Base-by-base conservation (phyloP, 768 basidiomycete species). In the Galerina marginata region DNA sequence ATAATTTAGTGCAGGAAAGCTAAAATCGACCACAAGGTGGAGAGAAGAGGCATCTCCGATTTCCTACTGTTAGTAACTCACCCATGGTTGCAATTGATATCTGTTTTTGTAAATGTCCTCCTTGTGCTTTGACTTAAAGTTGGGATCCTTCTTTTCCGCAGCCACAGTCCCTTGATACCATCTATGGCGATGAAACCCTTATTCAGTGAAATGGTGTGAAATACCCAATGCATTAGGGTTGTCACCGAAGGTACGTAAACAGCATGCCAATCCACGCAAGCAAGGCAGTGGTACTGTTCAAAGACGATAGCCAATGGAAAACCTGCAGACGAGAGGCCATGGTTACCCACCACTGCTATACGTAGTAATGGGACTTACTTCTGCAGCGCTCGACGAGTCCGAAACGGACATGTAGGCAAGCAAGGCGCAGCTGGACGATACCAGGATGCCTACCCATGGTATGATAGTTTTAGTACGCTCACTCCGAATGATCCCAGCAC, bases 241-340 rank as follows among this genome's bases (percentile, higher is more conserved):
- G 48, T 59, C 46, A 67, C 66, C 66, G 58, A 36, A 64, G 52
- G 54, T 66, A 68, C 45, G 65, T 68, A 57, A 62, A 58, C 43
- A 68, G 60, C 67, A 65, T 64, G 54, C 52, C 61, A 52, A 65
- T 62, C 64, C 63, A 66, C 23, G 63, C 62, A 53, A 62, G 57
- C 58, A 65, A 60, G 47, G 61, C 64, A 45, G 61, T 61, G 11
- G 63, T 62, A 40, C 53, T 63, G 43, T 42, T 63, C 57, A 65
- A 44, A 15, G 63, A 69, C 20, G 61, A 65, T 38, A 65, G 52
- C 63, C 60, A 69, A 45, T 63, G 63, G 54, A 65, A 67, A 51
- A 65, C 54, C 61, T 63, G 38, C 44, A 33, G n/a, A 54, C 37
- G 23, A 43, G 42, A n/a, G 49, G 33, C 16, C 20, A 9, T 40